Evolutionary conservation across 495 filamentous ascomycete genomes (phyloP).

Genomic region (Penicillium bialowiezense): DNA sequence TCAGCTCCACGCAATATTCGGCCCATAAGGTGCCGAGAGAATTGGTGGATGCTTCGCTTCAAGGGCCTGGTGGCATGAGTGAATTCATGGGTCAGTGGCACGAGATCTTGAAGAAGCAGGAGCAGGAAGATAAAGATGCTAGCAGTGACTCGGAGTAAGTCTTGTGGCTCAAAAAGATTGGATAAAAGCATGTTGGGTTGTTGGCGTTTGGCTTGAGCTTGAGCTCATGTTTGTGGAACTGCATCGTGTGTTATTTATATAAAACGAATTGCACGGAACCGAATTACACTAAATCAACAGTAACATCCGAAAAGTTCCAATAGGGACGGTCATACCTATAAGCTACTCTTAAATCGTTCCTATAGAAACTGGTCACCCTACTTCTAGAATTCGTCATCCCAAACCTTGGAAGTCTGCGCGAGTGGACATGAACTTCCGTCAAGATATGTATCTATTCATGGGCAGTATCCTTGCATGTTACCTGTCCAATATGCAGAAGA

Average conservation of each 20-base stretch:
- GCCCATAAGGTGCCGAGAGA: conserved; percentile 95
- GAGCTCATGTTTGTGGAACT: not conserved
- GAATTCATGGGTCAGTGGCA: conserved; percentile 90
- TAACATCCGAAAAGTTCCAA: no score
- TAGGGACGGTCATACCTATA: no score
- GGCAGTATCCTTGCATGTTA: no score
- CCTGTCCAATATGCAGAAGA: not conserved
- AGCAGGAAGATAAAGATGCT: conserved; percentile 45
- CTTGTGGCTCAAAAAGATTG: not conserved
- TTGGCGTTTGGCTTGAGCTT: conserved; percentile 11
- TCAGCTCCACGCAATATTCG: conserved; percentile 82
- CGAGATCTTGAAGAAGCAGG: conserved; percentile 62
- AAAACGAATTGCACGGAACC: not conserved
- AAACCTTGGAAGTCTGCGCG: no score
- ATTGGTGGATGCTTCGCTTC: conserved; percentile 83
- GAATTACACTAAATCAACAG: no score
- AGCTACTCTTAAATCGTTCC: no score
- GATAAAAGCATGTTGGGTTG: conserved; percentile 6
- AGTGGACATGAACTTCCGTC: no score
- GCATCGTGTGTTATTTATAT: not conserved
- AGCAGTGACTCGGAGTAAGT: conserved; percentile 40
- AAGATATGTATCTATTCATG: no score
- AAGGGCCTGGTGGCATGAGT: conserved; percentile 63
- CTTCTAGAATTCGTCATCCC: no score
- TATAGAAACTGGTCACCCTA: no score